Evolutionary conservation across 192 early-diverging fungal species (phyloP).

Genomic region (Backusella westeae): DNA sequence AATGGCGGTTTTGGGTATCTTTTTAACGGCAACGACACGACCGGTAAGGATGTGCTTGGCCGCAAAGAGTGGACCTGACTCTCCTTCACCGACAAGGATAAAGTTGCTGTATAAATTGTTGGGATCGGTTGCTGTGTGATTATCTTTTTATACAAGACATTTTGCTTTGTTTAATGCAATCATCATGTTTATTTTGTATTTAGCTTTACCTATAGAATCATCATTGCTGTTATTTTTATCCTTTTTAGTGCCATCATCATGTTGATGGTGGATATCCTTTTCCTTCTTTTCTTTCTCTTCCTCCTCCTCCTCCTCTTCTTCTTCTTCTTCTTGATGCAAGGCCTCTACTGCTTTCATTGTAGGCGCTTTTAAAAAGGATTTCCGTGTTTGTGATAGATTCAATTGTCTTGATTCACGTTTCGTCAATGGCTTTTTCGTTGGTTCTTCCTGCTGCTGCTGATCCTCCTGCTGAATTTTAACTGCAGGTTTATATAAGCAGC

Average conservation of each 20-base stretch:
- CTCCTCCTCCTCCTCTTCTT: neutral
- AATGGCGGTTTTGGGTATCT: slow-evolving; percentile 81
- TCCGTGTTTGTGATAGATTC: slow-evolving; percentile 1
- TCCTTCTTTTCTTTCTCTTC: neutral
- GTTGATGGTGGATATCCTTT: neutral
- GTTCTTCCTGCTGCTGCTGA: neutral
- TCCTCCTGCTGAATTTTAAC: neutral
- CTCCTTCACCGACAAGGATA: slow-evolving; percentile 91
- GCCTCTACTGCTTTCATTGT: slow-evolving; percentile 1
- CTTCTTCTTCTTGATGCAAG: neutral
- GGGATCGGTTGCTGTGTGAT: slow-evolving; percentile 75
- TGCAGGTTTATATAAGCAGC: neutral
- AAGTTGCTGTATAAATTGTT: slow-evolving; percentile 74
- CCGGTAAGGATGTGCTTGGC: slow-evolving; percentile 59
- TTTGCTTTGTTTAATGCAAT: slow-evolving; percentile 19
- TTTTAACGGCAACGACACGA: slow-evolving; percentile 78
- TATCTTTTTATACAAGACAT: neutral
- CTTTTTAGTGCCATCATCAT: no score
- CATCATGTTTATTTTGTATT: neutral
- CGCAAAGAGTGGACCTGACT: slow-evolving; percentile 86
- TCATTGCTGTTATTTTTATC: neutral
- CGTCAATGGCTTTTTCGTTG: neutral
- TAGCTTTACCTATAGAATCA: neutral
- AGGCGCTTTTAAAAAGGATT: neutral
- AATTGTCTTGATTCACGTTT: slow-evolving; percentile 6